Conservation (phyloP, 192 early-diverging fungal species). For the Kickxella alabastrina region DNA sequence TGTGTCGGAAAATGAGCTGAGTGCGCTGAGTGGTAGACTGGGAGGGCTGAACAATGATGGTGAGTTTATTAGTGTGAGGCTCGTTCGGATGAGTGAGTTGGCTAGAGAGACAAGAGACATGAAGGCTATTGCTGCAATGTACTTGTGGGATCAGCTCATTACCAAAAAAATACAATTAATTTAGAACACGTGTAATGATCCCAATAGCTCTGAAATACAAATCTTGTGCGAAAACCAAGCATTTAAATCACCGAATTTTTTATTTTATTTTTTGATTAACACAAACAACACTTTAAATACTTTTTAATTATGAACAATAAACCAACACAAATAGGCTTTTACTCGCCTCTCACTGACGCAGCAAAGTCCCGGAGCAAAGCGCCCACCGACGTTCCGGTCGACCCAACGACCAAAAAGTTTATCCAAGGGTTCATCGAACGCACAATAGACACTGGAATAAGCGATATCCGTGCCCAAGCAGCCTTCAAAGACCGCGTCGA, state of each 20-base stretch:
- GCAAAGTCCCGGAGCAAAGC: conserved; percentile 20
- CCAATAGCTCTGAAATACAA: no score
- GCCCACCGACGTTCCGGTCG: conserved; percentile 22
- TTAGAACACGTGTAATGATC: no score
- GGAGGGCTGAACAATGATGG: conserved; percentile 70
- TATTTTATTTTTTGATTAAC: not conserved
- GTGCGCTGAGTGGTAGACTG: conserved; percentile 57
- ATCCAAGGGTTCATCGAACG: conserved; percentile 18
- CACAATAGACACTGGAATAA: conserved; percentile 10
- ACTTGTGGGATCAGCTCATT: conserved; percentile 51
- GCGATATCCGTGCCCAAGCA: conserved; percentile 9
- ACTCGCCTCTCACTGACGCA: conserved; percentile 17
- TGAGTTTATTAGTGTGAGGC: conserved; percentile 67
- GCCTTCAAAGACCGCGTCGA: conserved; percentile 37
- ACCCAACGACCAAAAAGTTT: conserved; percentile 20
- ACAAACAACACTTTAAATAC: not conserved
- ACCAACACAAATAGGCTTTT: conserved; percentile 14
- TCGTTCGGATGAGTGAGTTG: conserved; percentile 63
- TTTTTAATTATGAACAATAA: not conserved
- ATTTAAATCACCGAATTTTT: no score
- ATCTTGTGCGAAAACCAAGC: no score
- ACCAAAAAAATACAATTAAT: not conserved
- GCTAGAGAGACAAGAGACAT: conserved; percentile 66
- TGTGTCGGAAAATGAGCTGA: conserved; percentile 53
- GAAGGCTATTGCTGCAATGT: conserved; percentile 64